A percentile compares a stretch with the other conserved stretches of the same genome.
These are phyloP conservation scores for Trichophaea hybrida DNA, from an alignment of 2,329 filamentous ascomycete species.

Conservation along the genomic window DNA sequence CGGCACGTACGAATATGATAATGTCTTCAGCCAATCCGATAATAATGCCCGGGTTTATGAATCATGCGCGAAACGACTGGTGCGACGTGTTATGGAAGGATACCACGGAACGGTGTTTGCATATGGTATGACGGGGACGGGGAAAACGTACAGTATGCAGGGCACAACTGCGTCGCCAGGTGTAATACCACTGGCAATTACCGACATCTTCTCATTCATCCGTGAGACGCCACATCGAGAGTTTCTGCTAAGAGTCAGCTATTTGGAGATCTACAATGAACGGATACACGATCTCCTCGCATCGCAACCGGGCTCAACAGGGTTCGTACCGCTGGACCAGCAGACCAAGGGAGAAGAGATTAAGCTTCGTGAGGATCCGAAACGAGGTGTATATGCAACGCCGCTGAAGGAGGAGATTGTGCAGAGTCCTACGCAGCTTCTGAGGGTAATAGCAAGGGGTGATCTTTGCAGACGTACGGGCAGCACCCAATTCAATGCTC, in stretches of 20 bases:
- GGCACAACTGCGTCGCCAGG: slow-evolving; percentile 88
- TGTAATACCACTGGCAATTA: slow-evolving; percentile 93
- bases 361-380: slow-evolving; percentile 90
- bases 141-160: slow-evolving; percentile 99
- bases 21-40: slow-evolving; percentile 87
- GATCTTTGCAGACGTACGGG: slow-evolving; percentile 81
- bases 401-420: slow-evolving; percentile 97
- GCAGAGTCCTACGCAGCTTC: slow-evolving; percentile 85
- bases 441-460: slow-evolving; percentile 86
- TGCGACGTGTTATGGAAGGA: slow-evolving; percentile 94
- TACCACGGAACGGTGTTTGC: slow-evolving; percentile 98
- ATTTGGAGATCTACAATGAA: slow-evolving; percentile 98
- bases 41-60: slow-evolving; percentile 94
- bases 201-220: slow-evolving; percentile 98
- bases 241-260: slow-evolving; percentile 89
- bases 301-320: slow-evolving; percentile 31
- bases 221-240: slow-evolving; percentile 89
- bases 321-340: slow-evolving; percentile 39
- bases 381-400: slow-evolving; percentile 88
- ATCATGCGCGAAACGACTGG: slow-evolving; percentile 78
- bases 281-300: slow-evolving; percentile 82
- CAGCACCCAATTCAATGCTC: slow-evolving; percentile 91
- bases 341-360: slow-evolving; percentile 66
- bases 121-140: slow-evolving; percentile 97
- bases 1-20: slow-evolving; percentile 89